Percentiles rank a stretch among this genome's conserved stretches.
phyloP scores from a whole-genome alignment of 2,329 filamentous ascomycete species.

The Monosporascus sp. region DNA sequence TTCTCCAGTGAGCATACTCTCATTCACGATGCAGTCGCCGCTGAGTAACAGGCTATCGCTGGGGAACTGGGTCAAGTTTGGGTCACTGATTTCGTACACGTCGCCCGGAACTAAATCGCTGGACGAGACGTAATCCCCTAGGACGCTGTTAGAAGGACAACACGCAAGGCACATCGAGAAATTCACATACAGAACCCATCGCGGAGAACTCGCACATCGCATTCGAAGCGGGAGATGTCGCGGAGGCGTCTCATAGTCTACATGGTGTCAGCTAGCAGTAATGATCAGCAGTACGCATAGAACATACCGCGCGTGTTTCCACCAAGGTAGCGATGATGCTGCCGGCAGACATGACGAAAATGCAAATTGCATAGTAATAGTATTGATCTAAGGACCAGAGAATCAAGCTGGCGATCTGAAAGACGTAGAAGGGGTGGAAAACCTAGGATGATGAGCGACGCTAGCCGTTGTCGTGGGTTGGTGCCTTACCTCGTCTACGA shows the following conservation, averaged over 20 bases:
- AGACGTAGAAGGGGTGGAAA: conserved; percentile 97
- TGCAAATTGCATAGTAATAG: conserved; percentile 95
- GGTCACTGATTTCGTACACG: conserved; percentile 94
- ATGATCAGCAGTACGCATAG: background rate
- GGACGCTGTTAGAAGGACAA: conserved; percentile 18
- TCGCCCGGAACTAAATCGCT: conserved; percentile 90
- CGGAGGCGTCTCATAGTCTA: conserved; percentile 84
- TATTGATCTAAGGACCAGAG: conserved; percentile 96
- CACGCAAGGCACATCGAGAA: background rate
- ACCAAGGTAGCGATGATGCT: conserved; percentile 86
- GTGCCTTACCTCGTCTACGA: conserved; percentile 72
- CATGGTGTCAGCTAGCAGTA: conserved; percentile 7
- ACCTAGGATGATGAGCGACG: conserved; percentile 45
- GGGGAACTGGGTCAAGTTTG: conserved; percentile 79
- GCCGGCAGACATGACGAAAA: conserved; percentile 88
- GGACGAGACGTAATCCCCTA: conserved; percentile 78
- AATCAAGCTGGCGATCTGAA: conserved; percentile 89
- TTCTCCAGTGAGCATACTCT: conserved; percentile 98
- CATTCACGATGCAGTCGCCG: conserved; percentile 97
- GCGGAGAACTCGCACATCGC: conserved; percentile 85
- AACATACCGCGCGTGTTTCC: conserved; percentile 74
- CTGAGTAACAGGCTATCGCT: conserved; percentile 87
- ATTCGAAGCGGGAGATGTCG: conserved; percentile 92
- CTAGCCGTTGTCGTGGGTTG: background rate
- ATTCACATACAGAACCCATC: conserved; percentile 77